These are phyloP conservation scores for Penicillium steckii DNA, from an alignment of 495 filamentous ascomycete genomes.

Conservation along the genomic window DNA sequence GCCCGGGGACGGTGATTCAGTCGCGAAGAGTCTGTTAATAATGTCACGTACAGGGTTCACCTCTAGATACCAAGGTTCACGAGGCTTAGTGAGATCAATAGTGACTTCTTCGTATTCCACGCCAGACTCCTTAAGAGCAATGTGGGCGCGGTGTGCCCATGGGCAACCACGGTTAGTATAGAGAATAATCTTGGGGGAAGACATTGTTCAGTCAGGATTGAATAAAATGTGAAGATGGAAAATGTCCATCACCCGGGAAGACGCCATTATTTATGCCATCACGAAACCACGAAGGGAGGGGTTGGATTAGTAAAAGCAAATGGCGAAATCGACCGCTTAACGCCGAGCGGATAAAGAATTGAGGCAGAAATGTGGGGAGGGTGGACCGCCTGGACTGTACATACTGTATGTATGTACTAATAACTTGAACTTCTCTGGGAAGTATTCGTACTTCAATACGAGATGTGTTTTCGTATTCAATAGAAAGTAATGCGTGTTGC, in stretches of 20 bases:
- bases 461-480: no score
- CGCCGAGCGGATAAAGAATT: conserved; percentile 19
- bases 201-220: conserved; percentile 19
- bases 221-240: not conserved
- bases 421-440: no score
- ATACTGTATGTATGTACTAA: no score
- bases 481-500: no score
- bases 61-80: conserved; percentile 79
- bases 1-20: not conserved
- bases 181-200: conserved; percentile 50
- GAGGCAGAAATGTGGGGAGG: conserved; percentile 15
- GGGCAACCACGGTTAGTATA: conserved; percentile 81
- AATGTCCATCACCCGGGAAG: not conserved
- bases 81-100: conserved; percentile 70
- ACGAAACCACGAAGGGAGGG: conserved; percentile 15
- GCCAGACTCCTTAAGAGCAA: conserved; percentile 68
- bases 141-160: conserved; percentile 81
- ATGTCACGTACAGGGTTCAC: conserved; percentile 65
- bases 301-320: conserved; percentile 31
- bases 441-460: no score
- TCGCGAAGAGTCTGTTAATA: not conserved
- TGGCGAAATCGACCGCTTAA: conserved; percentile 18
- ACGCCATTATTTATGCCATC: conserved; percentile 18
- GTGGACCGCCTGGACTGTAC: not conserved
- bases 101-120: conserved; percentile 76